A percentile compares a stretch with the other conserved stretches of the same genome.
phyloP scores from a whole-genome alignment of 108 stramenopile species.

The Discostella stelligeroides region DNA sequence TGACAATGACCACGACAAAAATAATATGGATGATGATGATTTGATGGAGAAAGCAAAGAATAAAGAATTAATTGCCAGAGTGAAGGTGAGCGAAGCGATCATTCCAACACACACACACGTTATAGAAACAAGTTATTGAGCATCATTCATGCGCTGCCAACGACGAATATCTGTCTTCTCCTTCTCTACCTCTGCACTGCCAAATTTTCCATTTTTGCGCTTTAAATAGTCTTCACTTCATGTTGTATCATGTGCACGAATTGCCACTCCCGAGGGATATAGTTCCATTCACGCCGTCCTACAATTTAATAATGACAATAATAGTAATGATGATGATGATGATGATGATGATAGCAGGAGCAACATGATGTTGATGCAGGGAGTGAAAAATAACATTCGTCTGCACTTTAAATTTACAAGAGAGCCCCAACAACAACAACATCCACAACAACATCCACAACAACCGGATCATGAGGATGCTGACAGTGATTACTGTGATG shows the following conservation, averaged over 20 bases:
- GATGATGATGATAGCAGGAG: too few species aligned
- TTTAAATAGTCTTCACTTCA: too few species aligned
- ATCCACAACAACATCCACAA: too few species aligned
- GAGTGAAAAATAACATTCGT: constrained; percentile 21
- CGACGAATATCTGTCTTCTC: too few species aligned
- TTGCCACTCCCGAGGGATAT: constrained; percentile 46
- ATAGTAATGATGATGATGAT: too few species aligned
- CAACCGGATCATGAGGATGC: not conserved
- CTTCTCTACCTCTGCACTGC: too few species aligned
- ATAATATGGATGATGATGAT: constrained; percentile 5
- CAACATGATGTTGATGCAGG: too few species aligned
- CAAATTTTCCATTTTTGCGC: too few species aligned
- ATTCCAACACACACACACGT: too few species aligned
- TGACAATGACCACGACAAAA: constrained; percentile 18
- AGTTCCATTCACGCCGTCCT: constrained; percentile 57
- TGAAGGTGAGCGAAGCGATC: constrained; percentile 42
- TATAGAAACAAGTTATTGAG: too few species aligned
- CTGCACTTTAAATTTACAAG: constrained; percentile 35
- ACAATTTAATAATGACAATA: constrained; percentile 36
- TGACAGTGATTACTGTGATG: too few species aligned
- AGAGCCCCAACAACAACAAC: constrained; percentile 35
- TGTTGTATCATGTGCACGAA: constrained; percentile 61
- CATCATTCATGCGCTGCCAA: too few species aligned
- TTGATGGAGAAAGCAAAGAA: constrained; percentile 16
- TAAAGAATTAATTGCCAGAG: constrained; percentile 41